Percentiles rank a stretch among this genome's conserved stretches.
phyloP scores from a whole-genome alignment of 2,329 filamentous ascomycete species.

The Penicillium sp. region DNA sequence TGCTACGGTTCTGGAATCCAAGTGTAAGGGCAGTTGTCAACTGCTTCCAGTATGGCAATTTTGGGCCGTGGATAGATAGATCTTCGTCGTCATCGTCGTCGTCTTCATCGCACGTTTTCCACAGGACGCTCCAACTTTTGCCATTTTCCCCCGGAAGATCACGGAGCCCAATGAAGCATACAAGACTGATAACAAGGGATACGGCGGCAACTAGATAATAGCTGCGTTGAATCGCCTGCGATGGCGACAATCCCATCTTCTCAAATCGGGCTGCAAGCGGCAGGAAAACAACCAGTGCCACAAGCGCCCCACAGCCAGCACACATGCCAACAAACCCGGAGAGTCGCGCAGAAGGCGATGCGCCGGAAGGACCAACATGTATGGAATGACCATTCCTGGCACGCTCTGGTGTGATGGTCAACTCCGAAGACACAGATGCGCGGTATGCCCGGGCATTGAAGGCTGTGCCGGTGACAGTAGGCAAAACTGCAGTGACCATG shows the following conservation, averaged over 20 bases:
- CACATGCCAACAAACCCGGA: slow-evolving; percentile 90
- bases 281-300: slow-evolving; percentile 78
- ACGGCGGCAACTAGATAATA: slow-evolving; percentile 83
- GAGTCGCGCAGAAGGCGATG: slow-evolving; percentile 59
- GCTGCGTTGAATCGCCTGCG: slow-evolving; percentile 72
- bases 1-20: slow-evolving; percentile 71
- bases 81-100: slow-evolving; percentile 10
- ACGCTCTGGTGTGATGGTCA: slow-evolving; percentile 57
- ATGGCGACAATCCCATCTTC: slow-evolving; percentile 67
- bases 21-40: slow-evolving; percentile 64
- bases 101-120: slow-evolving; percentile 12
- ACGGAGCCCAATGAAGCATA: slow-evolving; percentile 75
- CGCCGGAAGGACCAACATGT: slow-evolving; percentile 12
- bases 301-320: slow-evolving; percentile 84
- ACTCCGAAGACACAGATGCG: slow-evolving; percentile 57
- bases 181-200: slow-evolving; percentile 67
- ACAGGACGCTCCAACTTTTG: slow-evolving; percentile 66
- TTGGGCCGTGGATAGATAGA: neutral
- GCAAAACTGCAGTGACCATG: slow-evolving; percentile 95
- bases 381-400: slow-evolving; percentile 28
- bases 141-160: slow-evolving; percentile 68
- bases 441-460: slow-evolving; percentile 44
- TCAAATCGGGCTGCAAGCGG: slow-evolving; percentile 82
- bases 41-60: slow-evolving; percentile 49
- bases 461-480: slow-evolving; percentile 58